Base-by-base conservation (phyloP, 306 rosid species). In the Rubus parviflorus region DNA sequence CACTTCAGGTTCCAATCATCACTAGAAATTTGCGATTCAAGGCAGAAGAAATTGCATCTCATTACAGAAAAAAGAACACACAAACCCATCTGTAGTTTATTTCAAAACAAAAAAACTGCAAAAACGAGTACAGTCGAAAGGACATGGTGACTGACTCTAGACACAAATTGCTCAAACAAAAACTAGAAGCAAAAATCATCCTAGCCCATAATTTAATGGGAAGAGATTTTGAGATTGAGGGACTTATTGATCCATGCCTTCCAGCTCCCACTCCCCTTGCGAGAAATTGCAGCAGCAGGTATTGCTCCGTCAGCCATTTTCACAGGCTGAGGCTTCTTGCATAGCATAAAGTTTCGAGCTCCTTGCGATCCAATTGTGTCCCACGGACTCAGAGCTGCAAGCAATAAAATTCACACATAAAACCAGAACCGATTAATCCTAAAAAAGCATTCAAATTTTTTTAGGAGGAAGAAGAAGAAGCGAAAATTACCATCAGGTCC, bases 161-260 rank as follows among this genome's bases (percentile, higher is more conserved):
- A 35, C 19, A 17, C 51, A 10, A 15, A 22, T 23, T 35, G 56
- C 63, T 35, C 17, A 23, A 43, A 74, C 6, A 17, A 60, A 74
- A 16, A 9, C 30, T 13, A 40, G 19, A n/a, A 54, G 20, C 20
- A 72, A 41, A 41, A 72, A 6, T 57, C 54, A 23, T n/a, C 69
- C 58, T 46, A 17, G 3, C 58, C 70, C 45, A 16, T 23, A 48
- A 22, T 43, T 87, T 79, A 92, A 74, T 92, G 99, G 76, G 96
- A 83, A 62, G 89, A 87, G 74, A 95, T 74, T 78, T 88, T 95
- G 25, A 84, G 76, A 82, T 75, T 95, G 71, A 87, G 86, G 53
- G 97, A 88, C 87, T 89, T 95, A 61, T 95, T 89, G 83, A 95
- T 84, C 97, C 99, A 92, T 47, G 96, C 54, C 88, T 85, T 95